A percentile compares a stretch with the other conserved stretches of the same genome.
Evolutionary conservation across 2,329 filamentous ascomycete genomes (phyloP).

Genomic region (Aspergillus tubingensis): DNA sequence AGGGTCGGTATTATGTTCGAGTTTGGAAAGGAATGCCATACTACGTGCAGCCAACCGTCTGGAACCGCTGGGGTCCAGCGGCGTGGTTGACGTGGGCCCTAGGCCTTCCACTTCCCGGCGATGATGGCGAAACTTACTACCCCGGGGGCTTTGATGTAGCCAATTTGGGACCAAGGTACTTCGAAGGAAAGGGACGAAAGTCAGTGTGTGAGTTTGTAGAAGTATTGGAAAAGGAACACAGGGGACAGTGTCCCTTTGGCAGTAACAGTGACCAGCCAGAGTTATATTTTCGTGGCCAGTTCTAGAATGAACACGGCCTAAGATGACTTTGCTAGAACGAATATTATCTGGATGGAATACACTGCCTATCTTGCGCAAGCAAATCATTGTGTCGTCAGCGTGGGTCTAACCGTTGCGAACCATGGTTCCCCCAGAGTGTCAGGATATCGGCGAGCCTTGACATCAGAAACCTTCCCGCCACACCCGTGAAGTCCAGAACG

Average conservation of each 20-base stretch:
- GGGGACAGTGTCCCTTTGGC: slow-evolving; percentile 50
- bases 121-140: slow-evolving; percentile 49
- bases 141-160: slow-evolving; percentile 53
- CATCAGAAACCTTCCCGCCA: slow-evolving; percentile 3
- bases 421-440: background rate
- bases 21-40: slow-evolving; percentile 64
- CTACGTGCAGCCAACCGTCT: slow-evolving; percentile 61
- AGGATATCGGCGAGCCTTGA: background rate
- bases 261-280: background rate
- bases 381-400: slow-evolving; percentile 1
- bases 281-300: background rate
- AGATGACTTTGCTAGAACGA: background rate
- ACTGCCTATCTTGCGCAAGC: background rate
- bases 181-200: slow-evolving; percentile 52
- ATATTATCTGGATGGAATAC: background rate
- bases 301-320: background rate
- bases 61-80: slow-evolving; percentile 62
- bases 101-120: slow-evolving; percentile 47
- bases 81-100: slow-evolving; percentile 45
- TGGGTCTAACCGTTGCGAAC: background rate
- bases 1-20: slow-evolving; percentile 55
- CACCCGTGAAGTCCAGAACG: background rate
- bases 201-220: slow-evolving; percentile 35
- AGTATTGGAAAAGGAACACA: slow-evolving; percentile 46
- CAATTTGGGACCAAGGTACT: slow-evolving; percentile 63